phyloP scores from a whole-genome alignment of 2,329 filamentous ascomycete genomes.

The Penicillium crustosum region DNA sequence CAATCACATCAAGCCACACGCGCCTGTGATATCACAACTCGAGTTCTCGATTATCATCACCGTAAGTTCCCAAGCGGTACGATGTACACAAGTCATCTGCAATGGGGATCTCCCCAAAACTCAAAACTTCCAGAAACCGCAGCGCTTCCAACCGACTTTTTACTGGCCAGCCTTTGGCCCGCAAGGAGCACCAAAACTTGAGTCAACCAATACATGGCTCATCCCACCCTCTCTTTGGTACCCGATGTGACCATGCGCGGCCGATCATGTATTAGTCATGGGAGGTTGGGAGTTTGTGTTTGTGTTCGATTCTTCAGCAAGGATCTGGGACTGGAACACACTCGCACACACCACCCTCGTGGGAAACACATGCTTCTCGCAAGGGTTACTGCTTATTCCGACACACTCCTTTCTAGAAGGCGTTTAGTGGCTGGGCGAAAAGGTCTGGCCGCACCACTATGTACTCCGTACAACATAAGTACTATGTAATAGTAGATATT shows the following conservation, averaged over 20 bases:
- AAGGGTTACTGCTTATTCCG: neutral
- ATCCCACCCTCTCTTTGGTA: conserved; percentile 13
- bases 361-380: conserved; percentile 4
- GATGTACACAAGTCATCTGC: conserved; percentile 11
- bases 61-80: neutral
- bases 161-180: conserved; percentile 10
- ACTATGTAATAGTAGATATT: neutral
- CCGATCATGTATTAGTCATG: conserved; percentile 15
- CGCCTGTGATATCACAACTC: conserved; percentile 6
- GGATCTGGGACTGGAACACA: neutral
- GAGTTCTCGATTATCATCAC: neutral
- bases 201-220: conserved; percentile 11
- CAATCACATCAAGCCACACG: conserved; percentile 6
- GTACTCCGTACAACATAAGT: neutral
- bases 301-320: conserved; percentile 4
- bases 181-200: neutral
- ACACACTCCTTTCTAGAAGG: conserved; percentile 5
- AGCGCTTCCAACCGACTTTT: conserved; percentile 7
- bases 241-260: conserved; percentile 20
- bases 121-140: conserved; percentile 16
- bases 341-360: conserved; percentile 2
- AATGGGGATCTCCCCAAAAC: conserved; percentile 17
- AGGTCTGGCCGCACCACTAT: neutral
- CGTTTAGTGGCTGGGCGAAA: conserved; percentile 1
- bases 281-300: neutral